Evolutionary conservation across 257 asterid species (phyloP).

Genomic region (Henckelia pumila): DNA sequence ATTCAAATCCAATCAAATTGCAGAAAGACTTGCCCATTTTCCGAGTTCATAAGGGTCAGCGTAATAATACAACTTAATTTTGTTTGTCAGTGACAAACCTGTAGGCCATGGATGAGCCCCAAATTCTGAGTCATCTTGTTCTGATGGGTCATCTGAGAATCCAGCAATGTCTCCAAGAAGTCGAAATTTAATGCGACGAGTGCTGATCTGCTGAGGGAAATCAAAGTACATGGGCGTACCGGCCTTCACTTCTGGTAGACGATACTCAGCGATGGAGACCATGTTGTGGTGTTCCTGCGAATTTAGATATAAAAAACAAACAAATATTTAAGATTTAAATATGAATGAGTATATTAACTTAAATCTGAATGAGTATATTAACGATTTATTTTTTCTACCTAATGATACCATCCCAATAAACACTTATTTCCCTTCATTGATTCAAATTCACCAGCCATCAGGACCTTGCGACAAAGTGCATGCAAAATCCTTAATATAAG

Average conservation of each 20-base stretch:
- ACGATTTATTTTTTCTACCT: conserved; percentile 16
- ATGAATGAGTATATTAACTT: too few species aligned
- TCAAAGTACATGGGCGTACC: conserved; percentile 91
- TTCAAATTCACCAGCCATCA: background rate
- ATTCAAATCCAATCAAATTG: conserved; percentile 44
- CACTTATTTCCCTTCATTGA: background rate
- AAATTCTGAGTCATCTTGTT: conserved; percentile 68
- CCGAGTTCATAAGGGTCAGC: conserved; percentile 92
- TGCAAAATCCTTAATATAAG: background rate
- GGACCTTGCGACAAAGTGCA: background rate
- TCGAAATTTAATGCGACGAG: conserved; percentile 70
- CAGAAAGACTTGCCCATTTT: conserved; percentile 93
- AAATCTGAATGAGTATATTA: too few species aligned
- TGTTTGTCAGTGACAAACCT: conserved; percentile 74
- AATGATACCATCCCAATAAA: background rate
- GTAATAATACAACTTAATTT: conserved; percentile 76
- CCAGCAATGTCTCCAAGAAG: conserved; percentile 86
- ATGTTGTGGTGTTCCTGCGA: conserved; percentile 70
- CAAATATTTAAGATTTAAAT: background rate
- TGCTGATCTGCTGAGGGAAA: conserved; percentile 70
- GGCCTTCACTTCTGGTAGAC: conserved; percentile 84
- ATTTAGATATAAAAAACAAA: background rate
- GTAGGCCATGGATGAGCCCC: conserved; percentile 58
- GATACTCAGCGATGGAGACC: conserved; percentile 76
- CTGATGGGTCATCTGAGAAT: conserved; percentile 75